Evolutionary conservation across 2,329 filamentous ascomycete genomes (phyloP), one percentile per base, ranked within the genome.

Genomic region (Capronia coronata): DNA sequence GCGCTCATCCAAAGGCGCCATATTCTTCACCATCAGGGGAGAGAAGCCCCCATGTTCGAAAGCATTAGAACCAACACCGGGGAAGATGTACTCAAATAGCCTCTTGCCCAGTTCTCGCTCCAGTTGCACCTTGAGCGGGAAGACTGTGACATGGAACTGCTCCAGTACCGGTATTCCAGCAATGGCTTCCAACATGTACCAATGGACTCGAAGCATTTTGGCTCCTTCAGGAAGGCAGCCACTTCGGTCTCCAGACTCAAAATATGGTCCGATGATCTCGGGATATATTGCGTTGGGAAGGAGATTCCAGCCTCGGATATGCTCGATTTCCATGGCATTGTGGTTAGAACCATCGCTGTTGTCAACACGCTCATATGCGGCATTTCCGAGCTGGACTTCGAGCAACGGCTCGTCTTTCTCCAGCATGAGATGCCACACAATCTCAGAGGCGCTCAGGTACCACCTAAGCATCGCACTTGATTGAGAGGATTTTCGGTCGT

Each of bases 181-280:
- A 66, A 98, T 96, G 6, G 93, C 90, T 69, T 98, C 93, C 3
- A 98, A 77, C 88, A 96, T 96, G 65, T 96, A 83, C 88, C 94
- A 98, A 65, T 94, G 93, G 10, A 99, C 87, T 27, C 85, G 82
- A 44, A 98, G 78, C 85, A 97, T 97, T 63, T 89, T 87, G 40
- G 54, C 51, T 1, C 43, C 35, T 23, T 52, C 48, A 6, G 37
- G 16, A 13, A 48, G 41, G 43, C 49, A 56, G 16, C 44, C 38
- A 32, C 49, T 51, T 40, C 52, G 77, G 54, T 85, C 81, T 68
- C 65, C 65, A 29, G 81, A 77, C 54, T 94, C 86, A 18, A 85
- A 71, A 62, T 94, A 97, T 0, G 93, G 90, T 13, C 86, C 84
- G 52, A 99, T 88, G 77, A 99, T 97, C 65, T 94, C 86, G 0